Conservation (phyloP, 1,139 yeast species). For the Candida sanyaensis region DNA sequence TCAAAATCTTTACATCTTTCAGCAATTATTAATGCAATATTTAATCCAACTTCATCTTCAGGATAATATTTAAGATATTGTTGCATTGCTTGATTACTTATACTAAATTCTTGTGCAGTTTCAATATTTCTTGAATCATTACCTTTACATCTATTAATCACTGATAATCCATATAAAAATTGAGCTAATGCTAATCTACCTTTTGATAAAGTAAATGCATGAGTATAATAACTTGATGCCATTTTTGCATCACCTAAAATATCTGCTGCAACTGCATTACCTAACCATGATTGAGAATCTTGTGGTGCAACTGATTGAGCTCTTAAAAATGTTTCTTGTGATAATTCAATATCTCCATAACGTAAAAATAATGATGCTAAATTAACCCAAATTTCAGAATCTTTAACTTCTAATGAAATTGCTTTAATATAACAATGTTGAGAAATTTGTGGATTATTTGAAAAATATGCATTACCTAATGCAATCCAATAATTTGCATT, state of each 20-base stretch:
- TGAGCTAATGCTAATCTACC: slow-evolving; percentile 75
- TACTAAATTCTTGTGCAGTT: slow-evolving; percentile 63
- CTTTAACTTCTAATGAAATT: slow-evolving; percentile 64
- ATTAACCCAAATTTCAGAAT: slow-evolving; percentile 76
- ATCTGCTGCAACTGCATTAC: slow-evolving; percentile 72
- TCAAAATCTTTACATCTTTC: slow-evolving; percentile 72
- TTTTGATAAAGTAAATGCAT: slow-evolving; percentile 74
- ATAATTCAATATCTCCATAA: slow-evolving; percentile 69
- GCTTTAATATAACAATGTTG: slow-evolving; percentile 95
- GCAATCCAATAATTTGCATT: slow-evolving; percentile 80
- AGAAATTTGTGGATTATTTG: slow-evolving; percentile 66
- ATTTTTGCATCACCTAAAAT: slow-evolving; percentile 54
- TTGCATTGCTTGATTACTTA: slow-evolving; percentile 72
- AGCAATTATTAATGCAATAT: slow-evolving; percentile 56
- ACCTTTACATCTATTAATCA: slow-evolving; percentile 45
- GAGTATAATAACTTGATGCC: slow-evolving; percentile 66
- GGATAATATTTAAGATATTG: slow-evolving; percentile 73
- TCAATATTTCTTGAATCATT: slow-evolving; percentile 55
- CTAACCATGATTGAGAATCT: slow-evolving; percentile 79
- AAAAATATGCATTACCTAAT: slow-evolving; percentile 68
- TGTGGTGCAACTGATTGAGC: slow-evolving; percentile 86
- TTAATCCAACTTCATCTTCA: slow-evolving; percentile 60
- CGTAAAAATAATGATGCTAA: slow-evolving; percentile 76
- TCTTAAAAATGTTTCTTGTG: slow-evolving; percentile 69
- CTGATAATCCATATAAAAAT: slow-evolving; percentile 66